Conservation (phyloP, 139 green algal species). For the Picochlorum sp. region DNA sequence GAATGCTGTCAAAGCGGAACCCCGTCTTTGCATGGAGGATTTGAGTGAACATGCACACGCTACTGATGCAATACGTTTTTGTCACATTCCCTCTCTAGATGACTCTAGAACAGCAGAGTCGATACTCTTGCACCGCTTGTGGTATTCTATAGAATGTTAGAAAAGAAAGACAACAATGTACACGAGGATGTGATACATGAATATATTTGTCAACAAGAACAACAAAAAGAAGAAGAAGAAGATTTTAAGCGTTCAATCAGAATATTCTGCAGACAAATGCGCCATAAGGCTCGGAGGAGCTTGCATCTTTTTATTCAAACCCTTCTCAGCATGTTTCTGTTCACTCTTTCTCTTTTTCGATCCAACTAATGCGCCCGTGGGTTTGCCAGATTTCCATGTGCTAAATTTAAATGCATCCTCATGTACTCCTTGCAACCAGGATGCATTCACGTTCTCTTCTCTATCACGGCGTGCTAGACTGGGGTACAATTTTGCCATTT, state of each 20-base stretch:
- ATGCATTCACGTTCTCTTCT: slow-evolving; percentile 36
- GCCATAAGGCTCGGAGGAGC: neutral
- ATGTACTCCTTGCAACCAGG: slow-evolving; percentile 35
- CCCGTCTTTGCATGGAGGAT: neutral
- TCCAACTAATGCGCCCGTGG: neutral
- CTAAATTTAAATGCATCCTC: slow-evolving; percentile 28
- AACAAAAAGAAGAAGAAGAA: too few species aligned
- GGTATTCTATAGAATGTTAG: neutral
- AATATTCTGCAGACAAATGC: neutral
- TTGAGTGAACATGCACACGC: too few species aligned
- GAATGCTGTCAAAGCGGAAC: slow-evolving; percentile 1
- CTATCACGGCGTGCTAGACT: slow-evolving; percentile 53
- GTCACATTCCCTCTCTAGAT: neutral
- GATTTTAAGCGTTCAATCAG: neutral
- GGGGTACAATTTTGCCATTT: slow-evolving; percentile 50
- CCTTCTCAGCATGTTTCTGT: neutral
- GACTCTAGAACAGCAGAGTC: neutral
- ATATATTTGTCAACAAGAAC: too few species aligned
- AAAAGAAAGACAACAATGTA: too few species aligned
- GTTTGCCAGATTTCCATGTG: neutral
- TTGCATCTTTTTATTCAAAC: neutral
- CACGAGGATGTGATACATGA: too few species aligned
- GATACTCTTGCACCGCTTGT: neutral
- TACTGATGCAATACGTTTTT: neutral
- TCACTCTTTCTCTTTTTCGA: neutral